Evolutionary conservation across 2,329 filamentous ascomycete species (phyloP).

Genomic region (Fusarium mundagurra): DNA sequence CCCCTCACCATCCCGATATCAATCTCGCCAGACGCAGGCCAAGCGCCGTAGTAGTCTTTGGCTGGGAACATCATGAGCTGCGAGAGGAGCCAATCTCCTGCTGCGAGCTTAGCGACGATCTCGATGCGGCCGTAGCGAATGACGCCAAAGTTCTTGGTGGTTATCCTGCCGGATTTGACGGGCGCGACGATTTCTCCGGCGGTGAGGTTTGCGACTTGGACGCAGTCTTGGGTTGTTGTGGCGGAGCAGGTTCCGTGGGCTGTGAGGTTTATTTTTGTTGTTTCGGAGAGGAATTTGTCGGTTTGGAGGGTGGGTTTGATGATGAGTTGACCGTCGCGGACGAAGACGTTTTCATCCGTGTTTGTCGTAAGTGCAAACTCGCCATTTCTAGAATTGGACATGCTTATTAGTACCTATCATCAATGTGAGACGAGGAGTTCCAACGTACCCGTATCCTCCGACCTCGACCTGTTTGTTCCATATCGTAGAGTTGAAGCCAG

Average conservation of each 20-base stretch:
- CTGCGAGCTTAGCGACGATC: background rate
- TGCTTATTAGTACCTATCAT: background rate
- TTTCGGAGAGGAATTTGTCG: background rate
- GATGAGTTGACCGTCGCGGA: background rate
- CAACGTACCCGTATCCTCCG: background rate
- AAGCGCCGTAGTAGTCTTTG: conserved; percentile 52
- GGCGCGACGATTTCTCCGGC: background rate
- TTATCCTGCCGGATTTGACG: background rate
- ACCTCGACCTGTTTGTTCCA: background rate
- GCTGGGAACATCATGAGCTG: background rate
- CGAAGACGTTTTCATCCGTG: background rate
- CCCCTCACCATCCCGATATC: conserved; percentile 62
- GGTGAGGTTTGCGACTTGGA: background rate
- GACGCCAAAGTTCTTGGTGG: background rate
- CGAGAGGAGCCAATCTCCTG: background rate
- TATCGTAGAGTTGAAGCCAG: background rate
- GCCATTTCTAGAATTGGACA: background rate
- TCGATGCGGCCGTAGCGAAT: background rate
- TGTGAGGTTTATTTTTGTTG: background rate
- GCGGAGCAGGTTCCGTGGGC: background rate
- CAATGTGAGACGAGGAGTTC: no score
- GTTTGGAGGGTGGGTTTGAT: background rate
- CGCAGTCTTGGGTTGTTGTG: background rate
- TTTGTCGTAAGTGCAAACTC: background rate
- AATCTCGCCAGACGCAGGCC: conserved; percentile 63